These are phyloP conservation scores for Fusarium sp. DNA, from an alignment of 2,329 filamentous ascomycete genomes.

Conservation along the genomic window DNA sequence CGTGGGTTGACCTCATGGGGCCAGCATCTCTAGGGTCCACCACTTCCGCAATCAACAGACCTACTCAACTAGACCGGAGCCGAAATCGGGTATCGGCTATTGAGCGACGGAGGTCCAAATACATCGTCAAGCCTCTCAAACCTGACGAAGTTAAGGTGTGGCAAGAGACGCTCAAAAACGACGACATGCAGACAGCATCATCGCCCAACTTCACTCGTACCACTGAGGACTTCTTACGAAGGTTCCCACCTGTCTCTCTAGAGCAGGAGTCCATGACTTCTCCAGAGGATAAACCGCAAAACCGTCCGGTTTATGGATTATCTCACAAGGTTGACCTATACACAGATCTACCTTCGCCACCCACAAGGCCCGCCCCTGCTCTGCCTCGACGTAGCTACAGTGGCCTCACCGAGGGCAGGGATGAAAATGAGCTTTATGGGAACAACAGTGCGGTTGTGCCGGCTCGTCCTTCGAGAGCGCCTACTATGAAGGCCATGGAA, in stretches of 20 bases:
- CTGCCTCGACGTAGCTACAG: conserved; percentile 83
- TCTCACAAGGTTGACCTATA: conserved; percentile 59
- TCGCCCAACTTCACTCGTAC: conserved; percentile 73
- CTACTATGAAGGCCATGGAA: conserved; percentile 55
- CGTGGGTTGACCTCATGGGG: conserved; percentile 90
- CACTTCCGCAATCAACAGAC: conserved; percentile 50
- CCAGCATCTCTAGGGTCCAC: conserved; percentile 70
- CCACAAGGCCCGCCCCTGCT: conserved; percentile 77
- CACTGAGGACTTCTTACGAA: conserved; percentile 86
- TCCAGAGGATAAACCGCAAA: conserved; percentile 46
- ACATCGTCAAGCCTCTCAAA: conserved; percentile 77
- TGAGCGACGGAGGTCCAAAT: conserved; percentile 60
- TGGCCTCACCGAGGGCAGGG: conserved; percentile 70
- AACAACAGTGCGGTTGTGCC: conserved; percentile 59
- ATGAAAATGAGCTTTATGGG: conserved; percentile 55
- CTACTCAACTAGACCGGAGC: conserved; percentile 26
- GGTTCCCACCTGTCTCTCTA: conserved; percentile 80
- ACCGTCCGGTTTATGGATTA: conserved; percentile 49
- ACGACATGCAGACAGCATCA: conserved; percentile 67
- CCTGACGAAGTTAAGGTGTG: conserved; percentile 86
- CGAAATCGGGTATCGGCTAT: conserved; percentile 55
- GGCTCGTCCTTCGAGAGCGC: conserved; percentile 57
- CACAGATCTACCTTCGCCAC: conserved; percentile 69
- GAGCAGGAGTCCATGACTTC: conserved; percentile 74
- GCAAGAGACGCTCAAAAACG: conserved; percentile 81